Base-by-base conservation (phyloP, 1,284 basidiomycete species). In the Ustilago esculenta region DNA sequence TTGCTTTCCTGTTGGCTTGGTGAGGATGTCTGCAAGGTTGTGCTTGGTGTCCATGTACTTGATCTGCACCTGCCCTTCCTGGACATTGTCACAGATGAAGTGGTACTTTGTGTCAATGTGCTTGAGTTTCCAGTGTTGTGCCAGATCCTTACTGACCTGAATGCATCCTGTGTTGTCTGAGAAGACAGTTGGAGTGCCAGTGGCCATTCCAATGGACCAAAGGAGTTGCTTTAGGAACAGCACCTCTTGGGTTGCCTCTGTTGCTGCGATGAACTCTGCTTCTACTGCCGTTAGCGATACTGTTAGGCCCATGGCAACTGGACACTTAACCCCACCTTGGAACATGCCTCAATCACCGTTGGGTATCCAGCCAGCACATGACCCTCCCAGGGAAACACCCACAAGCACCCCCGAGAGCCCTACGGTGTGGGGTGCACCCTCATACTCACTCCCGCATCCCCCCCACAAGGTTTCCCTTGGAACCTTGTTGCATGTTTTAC, bases 111-210 rank as follows among this genome's bases (percentile, higher is more conserved):
- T n/a, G n/a, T n/a, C n/a, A 25, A 52, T 42, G 32, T 44, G 50
- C 42, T 53, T 53, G 24, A 53, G 41, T 17, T 53, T 53, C 50
- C 41, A 53, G 17, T 53, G 50, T 20, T 53, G 40, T 4, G 41
- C 41, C 2, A 41, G 50, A 23, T 53, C 50, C 32, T 44, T 42
- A 17, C 30, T 36, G 12, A 53, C 50, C 20, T 53, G 50, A 20
- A 53, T n/a, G n/a, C n/a, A n/a, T n/a, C n/a, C n/a, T n/a, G n/a
- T n/a, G n/a, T n/a, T 53, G 34, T 37, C 35, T 3, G 37, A 34
- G 18, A 20, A 25, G 12, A 41, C 25, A 11, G 35, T 41, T 52
- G 37, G 24, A 7, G 20, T 17, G 5, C 20, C 17, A 7, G 30
- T 42, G 21, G 23, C 25, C 5, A 42, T 33, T 2, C 50, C 40